Evolutionary conservation across 1,284 basidiomycete species (phyloP).

Genomic region (Moesziomyces aphidis): DNA sequence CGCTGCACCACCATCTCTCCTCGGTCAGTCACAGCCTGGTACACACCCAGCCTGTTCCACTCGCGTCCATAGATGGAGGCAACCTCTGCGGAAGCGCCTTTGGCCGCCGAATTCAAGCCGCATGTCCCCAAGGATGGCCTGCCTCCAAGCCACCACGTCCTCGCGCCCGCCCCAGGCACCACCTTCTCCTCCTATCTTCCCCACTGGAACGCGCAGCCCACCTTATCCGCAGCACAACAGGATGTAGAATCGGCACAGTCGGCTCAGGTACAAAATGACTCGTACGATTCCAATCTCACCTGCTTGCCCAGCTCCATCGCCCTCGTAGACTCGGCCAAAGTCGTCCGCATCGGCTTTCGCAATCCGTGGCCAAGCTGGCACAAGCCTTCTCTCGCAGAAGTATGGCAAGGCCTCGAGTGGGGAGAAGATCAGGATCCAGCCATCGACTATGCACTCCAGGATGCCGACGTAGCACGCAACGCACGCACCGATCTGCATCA

Average conservation of each 20-base stretch:
- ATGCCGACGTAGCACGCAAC: constrained; percentile 10
- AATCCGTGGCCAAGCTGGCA: constrained; percentile 64
- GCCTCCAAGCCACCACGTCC: constrained; percentile 42
- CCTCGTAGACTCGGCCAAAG: constrained; percentile 21
- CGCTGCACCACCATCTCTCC: neutral
- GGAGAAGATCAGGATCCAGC: constrained; percentile 41
- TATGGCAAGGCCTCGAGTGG: constrained; percentile 60
- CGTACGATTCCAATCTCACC: constrained; percentile 4
- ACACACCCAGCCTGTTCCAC: no score
- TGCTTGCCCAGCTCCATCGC: constrained; percentile 34
- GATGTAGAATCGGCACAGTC: neutral
- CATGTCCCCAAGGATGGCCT: constrained; percentile 16
- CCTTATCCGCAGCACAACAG: neutral
- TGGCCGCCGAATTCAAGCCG: constrained; percentile 20
- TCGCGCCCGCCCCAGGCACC: constrained; percentile 45
- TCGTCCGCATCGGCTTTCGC: constrained; percentile 51
- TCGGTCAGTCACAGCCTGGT: no score
- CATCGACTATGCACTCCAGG: constrained; percentile 29
- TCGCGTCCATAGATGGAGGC: neutral
- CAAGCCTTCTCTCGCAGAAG: constrained; percentile 50
- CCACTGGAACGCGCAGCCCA: constrained; percentile 39
- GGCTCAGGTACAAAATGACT: constrained; percentile 2
- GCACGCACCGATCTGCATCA: neutral
- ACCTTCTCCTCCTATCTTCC: constrained; percentile 45
- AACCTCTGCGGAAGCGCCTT: neutral